phyloP scores from a whole-genome alignment of 371 early-diverging fungal species.

The Rhizopus arrhizus region DNA sequence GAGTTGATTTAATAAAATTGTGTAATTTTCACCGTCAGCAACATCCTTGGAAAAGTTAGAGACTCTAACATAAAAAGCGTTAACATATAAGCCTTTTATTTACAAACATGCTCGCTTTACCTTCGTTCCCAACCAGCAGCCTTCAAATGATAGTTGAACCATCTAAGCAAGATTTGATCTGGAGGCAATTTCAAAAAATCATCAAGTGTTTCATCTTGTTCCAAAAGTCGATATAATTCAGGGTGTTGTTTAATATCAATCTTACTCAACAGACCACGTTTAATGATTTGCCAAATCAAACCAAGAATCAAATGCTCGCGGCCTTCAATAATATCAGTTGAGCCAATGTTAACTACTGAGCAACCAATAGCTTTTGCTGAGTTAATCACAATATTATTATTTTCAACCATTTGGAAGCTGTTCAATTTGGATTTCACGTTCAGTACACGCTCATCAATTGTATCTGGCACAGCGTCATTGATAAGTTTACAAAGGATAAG shows the following conservation, averaged over 20 bases:
- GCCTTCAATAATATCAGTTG: conserved; percentile 92
- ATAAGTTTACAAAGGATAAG: conserved; percentile 94
- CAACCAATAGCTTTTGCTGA: conserved; percentile 98
- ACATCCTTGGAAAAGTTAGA: conserved; percentile 91
- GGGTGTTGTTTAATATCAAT: conserved; percentile 96
- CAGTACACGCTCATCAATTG: conserved; percentile 97
- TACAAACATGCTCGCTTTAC: conserved; percentile 28
- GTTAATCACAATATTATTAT: conserved; percentile 96
- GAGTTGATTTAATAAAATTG: conserved; percentile 89
- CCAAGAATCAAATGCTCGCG: conserved; percentile 94
- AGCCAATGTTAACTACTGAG: conserved; percentile 94
- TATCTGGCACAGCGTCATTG: conserved; percentile 94
- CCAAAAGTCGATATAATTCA: conserved; percentile 92
- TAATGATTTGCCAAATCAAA: conserved; percentile 97
- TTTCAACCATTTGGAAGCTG: conserved; percentile 96
- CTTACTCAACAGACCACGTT: conserved; percentile 91
- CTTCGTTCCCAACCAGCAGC: conserved; percentile 85
- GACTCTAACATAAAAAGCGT: conserved; percentile 51
- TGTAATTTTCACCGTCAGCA: conserved; percentile 94
- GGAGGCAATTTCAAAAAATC: conserved; percentile 89
- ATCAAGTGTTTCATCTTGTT: conserved; percentile 89
- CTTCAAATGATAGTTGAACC: conserved; percentile 98
- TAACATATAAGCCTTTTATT: background rate
- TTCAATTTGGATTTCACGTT: conserved; percentile 81
- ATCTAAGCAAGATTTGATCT: conserved; percentile 92